Evolutionary conservation across 2,329 filamentous ascomycete genomes (phyloP), one percentile per base, ranked within the genome.

Genomic region (Fusarium concolor): DNA sequence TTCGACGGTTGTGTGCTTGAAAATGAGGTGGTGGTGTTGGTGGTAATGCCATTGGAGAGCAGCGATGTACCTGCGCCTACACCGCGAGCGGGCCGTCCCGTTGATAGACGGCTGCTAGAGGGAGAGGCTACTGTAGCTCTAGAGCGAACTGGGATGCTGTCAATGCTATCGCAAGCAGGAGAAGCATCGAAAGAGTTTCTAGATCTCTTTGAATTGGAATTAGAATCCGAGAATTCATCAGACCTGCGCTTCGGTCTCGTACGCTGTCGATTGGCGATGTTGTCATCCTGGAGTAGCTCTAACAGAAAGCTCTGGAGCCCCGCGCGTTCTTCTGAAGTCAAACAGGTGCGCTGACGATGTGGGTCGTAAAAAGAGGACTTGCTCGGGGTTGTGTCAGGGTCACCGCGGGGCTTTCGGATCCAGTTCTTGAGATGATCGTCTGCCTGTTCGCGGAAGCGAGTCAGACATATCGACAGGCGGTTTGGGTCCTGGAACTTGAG

Each of bases 251-350:
- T 76, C 5, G 60, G 31, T 45, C 33, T 70, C 10, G 53, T 53
- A 5, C 64, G 61, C 29, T 50, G 46, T 8, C 62, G 55, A 33
- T 38, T 52, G 7, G 37, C 55, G 38, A 41, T 52, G 7, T 50
- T 74, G 43, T 53, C 70, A 50, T 55, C 56, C 18, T 45, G 42
- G 10, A 74, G 59, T 18, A 74, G 18, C 2, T 37, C 33, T 1
- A 76, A 38, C 2, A 78, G 66, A 28, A 72, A 69, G 11, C 41
- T 28, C 22, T 76, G 74, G 1, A 78, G 71, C 15, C 52, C 68
- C 55, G 65, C 68, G 44, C 71, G 75, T 60, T 74, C 67, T 56
- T 70, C 54, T 18, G 56, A 35, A 9, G 24, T 65, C 38, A 52
- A 60, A 41, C 61, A 61, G 57, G 66, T 47, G 31, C 53, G 55